Evolutionary conservation across 257 asterid genomes (phyloP), one percentile per base, ranked within the genome.

Genomic region (Misopates orontium): DNA sequence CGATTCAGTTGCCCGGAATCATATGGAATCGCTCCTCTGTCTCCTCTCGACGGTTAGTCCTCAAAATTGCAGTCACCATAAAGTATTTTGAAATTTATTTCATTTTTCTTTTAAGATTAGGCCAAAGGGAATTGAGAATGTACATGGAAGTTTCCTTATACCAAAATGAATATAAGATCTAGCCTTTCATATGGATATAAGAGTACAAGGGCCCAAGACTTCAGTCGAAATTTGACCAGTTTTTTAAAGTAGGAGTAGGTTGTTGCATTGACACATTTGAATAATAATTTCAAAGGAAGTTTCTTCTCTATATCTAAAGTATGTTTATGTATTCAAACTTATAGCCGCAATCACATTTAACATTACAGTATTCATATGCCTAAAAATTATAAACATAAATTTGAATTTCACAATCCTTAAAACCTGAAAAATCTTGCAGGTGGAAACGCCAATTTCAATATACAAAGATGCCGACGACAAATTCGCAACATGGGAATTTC

Each of bases 21-120:
- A 90, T 24, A 74, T 85, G 84, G 96, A 90, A 55, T 90, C 97
- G 19, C 92, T 87, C 48, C 84, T 83, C 16, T 90, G 97, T 67
- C 80, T 85, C 41, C 71, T 87, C 42, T 83, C 95, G 17, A 69
- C 64, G 91, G 97, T 89, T 41, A 75, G 84, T 77, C 14, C 11
- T 24, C 32, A 13, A 5, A 36, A 3, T 36, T n/a, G n/a, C n/a
- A n/a, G n/a, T n/a, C n/a, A n/a, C n/a, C n/a, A n/a, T n/a, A n/a
- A n/a, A n/a, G n/a, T n/a, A n/a, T 2, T 6, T 2, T 6, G 4
- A 28, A 2, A 6, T 36, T 1, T 3, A 3, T 9, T 28, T 28
- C 36, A 28, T 11, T 53, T 15, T 53, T 53, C 28, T n/a, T n/a
- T n/a, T n/a, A 23, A 23, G 31, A 53, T 53, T 20, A 53, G 58